Evolutionary conservation across 352 stramenopile genomes (phyloP), one percentile per base, ranked within the genome.

Genomic region (Pythium phragmiticola): DNA sequence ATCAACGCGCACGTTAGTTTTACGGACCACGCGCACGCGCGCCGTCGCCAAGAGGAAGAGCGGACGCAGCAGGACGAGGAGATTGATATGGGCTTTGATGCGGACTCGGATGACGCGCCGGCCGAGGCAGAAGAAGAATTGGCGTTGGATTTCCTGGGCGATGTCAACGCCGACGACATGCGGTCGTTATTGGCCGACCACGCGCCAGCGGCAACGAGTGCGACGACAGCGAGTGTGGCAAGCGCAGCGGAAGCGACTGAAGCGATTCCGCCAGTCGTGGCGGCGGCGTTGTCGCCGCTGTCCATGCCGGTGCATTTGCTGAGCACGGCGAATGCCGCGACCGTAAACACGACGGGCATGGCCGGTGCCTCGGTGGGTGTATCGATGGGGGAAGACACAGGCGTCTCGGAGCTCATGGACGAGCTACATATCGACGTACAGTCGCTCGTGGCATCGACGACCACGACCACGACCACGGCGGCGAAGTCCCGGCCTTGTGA

Each of bases 101-200:
- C 13, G 12, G 16, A 53, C 13, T 64, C 56, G 7, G 68, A 63
- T 14, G 67, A 81, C 6, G 48, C n/a, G 68, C 73, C 9, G 67
- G 70, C 6, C 55, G 69, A 33, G 42, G 11, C 41, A 17, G 34
- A 19, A 19, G 50, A 53, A 14, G 65, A 75, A 13, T 48, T 80
- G 30, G 68, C 65, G 58, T 69, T 92, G 6, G 77, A 82, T 30
- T 92, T 92, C 52, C 58, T 92, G 37, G 63, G 52, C 3, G 76
- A 77, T 45, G 68, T 92, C 21, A 62, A 87, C 46, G 66, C 64
- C 21, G 59, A 78, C 7, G 82, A 90, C 58, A 82, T 92, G 62
- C 75, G 63, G 23, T 63, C 69, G 57, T 45, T 92, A 51, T 55
- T 89, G 39, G 70, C 86, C 37, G 68, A 68, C 1, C 76, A 82